phyloP scores from a whole-genome alignment of 371 early-diverging fungal species.

The Syncephalis plumigaleata region DNA sequence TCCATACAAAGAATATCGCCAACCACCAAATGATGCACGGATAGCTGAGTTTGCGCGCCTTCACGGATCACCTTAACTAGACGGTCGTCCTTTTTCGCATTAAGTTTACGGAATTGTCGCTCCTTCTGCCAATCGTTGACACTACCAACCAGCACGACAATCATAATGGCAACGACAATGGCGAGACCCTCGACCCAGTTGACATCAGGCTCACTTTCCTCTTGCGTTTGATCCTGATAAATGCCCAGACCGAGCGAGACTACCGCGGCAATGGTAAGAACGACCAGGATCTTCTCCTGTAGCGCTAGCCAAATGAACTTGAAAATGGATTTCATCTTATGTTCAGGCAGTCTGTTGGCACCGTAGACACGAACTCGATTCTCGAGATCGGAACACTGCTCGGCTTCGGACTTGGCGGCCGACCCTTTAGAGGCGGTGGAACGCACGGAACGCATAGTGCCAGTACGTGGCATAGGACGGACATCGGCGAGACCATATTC shows the following conservation, averaged over 20 bases:
- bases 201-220: conserved; percentile 20
- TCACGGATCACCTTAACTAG: conserved; percentile 49
- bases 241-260: conserved; percentile 73
- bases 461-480: too few relatives aligned
- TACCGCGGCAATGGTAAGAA: conserved; percentile 62
- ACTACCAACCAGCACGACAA: conserved; percentile 61
- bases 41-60: conserved; percentile 57
- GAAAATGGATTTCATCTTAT: conserved; percentile 44
- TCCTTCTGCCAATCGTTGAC: conserved; percentile 81
- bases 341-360: conserved; percentile 40
- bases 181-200: conserved; percentile 64
- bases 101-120: conserved; percentile 63
- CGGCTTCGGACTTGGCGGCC: too few relatives aligned
- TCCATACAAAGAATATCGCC: conserved; percentile 85
- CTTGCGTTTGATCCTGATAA: conserved; percentile 47
- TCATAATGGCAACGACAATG: conserved; percentile 56
- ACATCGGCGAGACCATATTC: too few relatives aligned
- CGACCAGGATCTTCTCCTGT: conserved; percentile 57
- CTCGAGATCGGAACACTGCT: too few relatives aligned
- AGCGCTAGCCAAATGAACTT: conserved; percentile 63
- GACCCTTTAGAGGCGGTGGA: too few relatives aligned
- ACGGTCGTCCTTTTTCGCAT: conserved; percentile 67
- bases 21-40: conserved; percentile 71
- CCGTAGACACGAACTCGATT: conserved; percentile 32
- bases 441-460: too few relatives aligned